Evolutionary conservation across 2,329 filamentous ascomycete species (phyloP).

Genomic region (Alternaria dauci): DNA sequence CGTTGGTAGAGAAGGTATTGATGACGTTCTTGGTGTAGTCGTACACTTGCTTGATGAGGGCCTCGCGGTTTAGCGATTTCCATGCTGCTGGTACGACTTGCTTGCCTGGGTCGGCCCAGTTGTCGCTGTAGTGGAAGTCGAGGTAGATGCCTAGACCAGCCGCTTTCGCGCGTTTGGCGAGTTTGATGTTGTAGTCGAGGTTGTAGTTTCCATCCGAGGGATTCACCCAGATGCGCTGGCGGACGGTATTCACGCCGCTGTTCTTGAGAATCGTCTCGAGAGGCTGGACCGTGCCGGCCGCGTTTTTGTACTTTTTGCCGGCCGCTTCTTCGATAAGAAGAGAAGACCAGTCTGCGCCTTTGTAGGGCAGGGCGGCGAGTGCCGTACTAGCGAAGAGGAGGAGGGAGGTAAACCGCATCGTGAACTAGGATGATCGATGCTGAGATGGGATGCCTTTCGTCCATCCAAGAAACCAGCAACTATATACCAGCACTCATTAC

Average conservation of each 20-base stretch:
- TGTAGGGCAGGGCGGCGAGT: conserved; percentile 65
- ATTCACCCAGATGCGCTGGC: conserved; percentile 77
- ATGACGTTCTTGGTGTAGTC: conserved; percentile 72
- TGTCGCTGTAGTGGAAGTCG: conserved; percentile 73
- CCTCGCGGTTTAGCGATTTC: conserved; percentile 64
- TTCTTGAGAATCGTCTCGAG: conserved; percentile 70
- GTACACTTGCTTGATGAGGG: conserved; percentile 69
- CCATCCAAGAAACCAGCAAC: background rate
- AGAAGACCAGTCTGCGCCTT: conserved; percentile 76
- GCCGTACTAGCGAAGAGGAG: conserved; percentile 33
- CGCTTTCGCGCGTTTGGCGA: conserved; percentile 71
- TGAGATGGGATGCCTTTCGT: background rate
- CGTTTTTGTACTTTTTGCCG: conserved; percentile 68
- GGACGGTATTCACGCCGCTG: conserved; percentile 73
- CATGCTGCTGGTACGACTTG: conserved; percentile 71
- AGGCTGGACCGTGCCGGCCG: conserved; percentile 60
- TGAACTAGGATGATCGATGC: conserved; percentile 7
- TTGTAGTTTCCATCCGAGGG: conserved; percentile 68
- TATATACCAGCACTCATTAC: background rate
- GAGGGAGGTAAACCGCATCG: conserved; percentile 40
- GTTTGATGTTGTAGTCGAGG: conserved; percentile 72
- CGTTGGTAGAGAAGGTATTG: conserved; percentile 66
- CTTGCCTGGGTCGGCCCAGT: conserved; percentile 73
- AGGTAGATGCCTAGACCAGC: conserved; percentile 69
- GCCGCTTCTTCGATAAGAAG: conserved; percentile 68